A percentile compares a stretch with the other conserved stretches of the same genome.
These are phyloP conservation scores for Cytospora piceae DNA, from an alignment of 2,329 filamentous ascomycete genomes.

Conservation along the genomic window DNA sequence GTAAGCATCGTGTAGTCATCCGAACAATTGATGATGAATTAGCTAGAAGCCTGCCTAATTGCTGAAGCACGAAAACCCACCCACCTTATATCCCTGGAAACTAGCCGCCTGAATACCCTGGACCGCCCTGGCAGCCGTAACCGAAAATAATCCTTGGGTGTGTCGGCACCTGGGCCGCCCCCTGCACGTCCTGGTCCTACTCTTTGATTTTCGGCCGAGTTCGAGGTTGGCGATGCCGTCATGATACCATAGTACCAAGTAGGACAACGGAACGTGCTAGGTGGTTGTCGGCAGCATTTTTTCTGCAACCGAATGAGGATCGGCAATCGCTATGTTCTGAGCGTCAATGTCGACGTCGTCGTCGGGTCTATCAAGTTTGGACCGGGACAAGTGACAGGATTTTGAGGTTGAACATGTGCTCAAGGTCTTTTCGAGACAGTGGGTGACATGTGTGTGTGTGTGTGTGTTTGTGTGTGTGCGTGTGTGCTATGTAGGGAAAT, in stretches of 20 bases:
- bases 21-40: neutral
- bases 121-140: neutral
- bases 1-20: neutral
- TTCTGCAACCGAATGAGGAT: no score
- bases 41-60: no score
- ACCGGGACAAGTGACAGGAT: neutral
- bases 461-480: neutral
- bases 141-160: no score
- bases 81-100: no score
- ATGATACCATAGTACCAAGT: neutral
- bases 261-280: neutral
- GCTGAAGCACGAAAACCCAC: neutral
- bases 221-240: neutral
- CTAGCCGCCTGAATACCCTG: neutral
- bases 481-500: neutral
- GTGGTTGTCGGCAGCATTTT: no score
- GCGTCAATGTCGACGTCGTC: neutral
- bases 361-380: neutral
- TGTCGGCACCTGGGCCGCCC: no score
- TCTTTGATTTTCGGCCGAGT: neutral
- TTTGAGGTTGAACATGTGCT: slow-evolving; percentile 14
- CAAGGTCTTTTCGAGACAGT: neutral
- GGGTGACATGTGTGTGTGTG: neutral
- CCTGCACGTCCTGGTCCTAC: no score
- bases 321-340: neutral